Base-by-base conservation (phyloP, 805 yeast species). In the Candida berthetii region DNA sequence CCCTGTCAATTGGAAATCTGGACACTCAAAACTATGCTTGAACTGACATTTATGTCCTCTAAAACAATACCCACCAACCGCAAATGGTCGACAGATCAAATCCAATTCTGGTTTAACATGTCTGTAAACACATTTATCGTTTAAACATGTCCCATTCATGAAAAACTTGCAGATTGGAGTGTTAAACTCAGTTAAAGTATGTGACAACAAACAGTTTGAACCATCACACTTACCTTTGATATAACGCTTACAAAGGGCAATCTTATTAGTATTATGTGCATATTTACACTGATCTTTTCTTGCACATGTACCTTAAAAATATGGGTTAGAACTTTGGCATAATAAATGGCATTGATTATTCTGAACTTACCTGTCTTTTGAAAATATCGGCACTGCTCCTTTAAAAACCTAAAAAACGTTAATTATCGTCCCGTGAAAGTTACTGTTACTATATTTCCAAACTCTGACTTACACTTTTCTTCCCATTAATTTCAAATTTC, bases 41-140 rank as follows among this genome's bases (percentile, higher is more conserved):
- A 73, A 70, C 6, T 72, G 67, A 54, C 95, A 85, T 25, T 52
- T 47, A 20, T 61, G 53, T 0, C 93, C 95, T 19, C 74, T 58
- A 25, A 65, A 72, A 58, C 95, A 86, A 62, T 74, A 83, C 1
- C 90, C 89, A 15, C 76, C 75, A 28, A 80, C 50, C 4, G 90
- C 73, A 64, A 85, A 86, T 24, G 74, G 78, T 18, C 86, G 66
- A 53, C 95, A 85, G 1, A 77, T 65, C 3, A 78, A 61, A 24
- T 65, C 69, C 36, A 57, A 50, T 22, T 48, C 58, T 31, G 68
- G 76, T 40, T 52, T 52, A 64, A 67, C 72, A 60, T 72, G 85
- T 28, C 67, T 63, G 50, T 55, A 87, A 50, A 59, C 64, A 58
- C 86, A 80, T 29, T 68, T 58, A 4, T 53, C 50, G 44, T 76